phyloP scores from a whole-genome alignment of 2,329 filamentous ascomycete genomes.

The Penicillium sp. region DNA sequence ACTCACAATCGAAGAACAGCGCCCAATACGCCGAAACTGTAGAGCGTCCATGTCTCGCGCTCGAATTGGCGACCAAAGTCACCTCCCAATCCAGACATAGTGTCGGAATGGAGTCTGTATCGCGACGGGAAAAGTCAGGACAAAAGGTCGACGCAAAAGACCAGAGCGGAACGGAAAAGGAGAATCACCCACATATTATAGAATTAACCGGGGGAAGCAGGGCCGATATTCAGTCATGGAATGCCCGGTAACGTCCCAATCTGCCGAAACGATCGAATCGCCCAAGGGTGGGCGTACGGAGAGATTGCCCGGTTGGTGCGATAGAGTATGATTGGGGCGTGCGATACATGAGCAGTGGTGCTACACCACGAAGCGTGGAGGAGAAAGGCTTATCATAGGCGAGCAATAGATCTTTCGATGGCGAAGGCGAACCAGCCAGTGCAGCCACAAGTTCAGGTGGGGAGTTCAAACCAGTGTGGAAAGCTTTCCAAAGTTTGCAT shows the following conservation, averaged over 20 bases:
- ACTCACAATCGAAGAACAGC: slow-evolving; percentile 44
- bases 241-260: slow-evolving; percentile 17
- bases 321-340: slow-evolving; percentile 12
- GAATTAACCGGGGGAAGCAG: slow-evolving; percentile 4
- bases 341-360: slow-evolving; percentile 8
- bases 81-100: slow-evolving; percentile 33
- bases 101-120: slow-evolving; percentile 24
- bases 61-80: slow-evolving; percentile 34
- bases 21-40: slow-evolving; percentile 41
- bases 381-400: slow-evolving; percentile 16
- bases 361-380: slow-evolving; percentile 1
- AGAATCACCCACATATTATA: slow-evolving; percentile 23
- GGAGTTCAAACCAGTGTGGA: neutral
- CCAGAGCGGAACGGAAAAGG: slow-evolving; percentile 4
- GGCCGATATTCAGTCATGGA: slow-evolving; percentile 9
- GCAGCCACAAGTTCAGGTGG: slow-evolving; percentile 11
- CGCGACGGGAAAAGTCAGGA: slow-evolving; percentile 10
- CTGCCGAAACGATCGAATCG: slow-evolving; percentile 16
- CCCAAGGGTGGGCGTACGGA: slow-evolving; percentile 7
- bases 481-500: slow-evolving; percentile 16
- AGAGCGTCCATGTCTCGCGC: slow-evolving; percentile 46
- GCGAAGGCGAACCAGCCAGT: slow-evolving; percentile 9
- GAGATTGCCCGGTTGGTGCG: slow-evolving; percentile 14
- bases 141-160: slow-evolving; percentile 5
- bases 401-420: slow-evolving; percentile 13